Evolutionary conservation across 805 yeast genomes (phyloP).

Genomic region (Candida dendrica): DNA sequence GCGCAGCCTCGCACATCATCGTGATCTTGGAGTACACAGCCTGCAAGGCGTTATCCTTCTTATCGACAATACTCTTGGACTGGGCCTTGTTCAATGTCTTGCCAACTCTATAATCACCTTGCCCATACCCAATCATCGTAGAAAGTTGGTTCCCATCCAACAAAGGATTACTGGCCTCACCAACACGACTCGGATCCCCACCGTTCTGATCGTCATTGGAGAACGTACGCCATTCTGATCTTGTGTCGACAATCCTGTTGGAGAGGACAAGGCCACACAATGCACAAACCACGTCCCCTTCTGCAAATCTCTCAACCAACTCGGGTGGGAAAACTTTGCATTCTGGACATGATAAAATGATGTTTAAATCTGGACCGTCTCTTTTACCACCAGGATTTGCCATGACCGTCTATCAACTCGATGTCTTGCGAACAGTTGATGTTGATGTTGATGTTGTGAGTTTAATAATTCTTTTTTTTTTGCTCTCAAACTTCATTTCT

Average conservation of each 20-base stretch:
- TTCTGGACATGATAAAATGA: constrained; percentile 89
- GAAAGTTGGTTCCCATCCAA: constrained; percentile 88
- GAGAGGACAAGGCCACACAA: constrained; percentile 91
- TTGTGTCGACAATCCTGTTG: constrained; percentile 85
- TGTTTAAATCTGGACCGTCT: constrained; percentile 76
- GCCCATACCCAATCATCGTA: constrained; percentile 83
- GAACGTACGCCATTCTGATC: constrained; percentile 98
- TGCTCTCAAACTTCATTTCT: no score
- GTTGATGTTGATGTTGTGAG: no score
- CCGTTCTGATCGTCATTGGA: constrained; percentile 97
- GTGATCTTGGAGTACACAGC: constrained; percentile 87
- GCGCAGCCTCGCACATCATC: constrained; percentile 95
- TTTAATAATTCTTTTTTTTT: no score
- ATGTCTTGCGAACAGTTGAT: not conserved
- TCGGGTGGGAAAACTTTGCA: constrained; percentile 96
- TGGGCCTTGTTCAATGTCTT: constrained; percentile 89
- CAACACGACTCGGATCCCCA: constrained; percentile 98
- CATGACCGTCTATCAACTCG: no score
- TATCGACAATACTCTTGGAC: constrained; percentile 76
- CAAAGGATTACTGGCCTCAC: constrained; percentile 91
- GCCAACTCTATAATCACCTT: constrained; percentile 81
- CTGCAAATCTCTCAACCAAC: constrained; percentile 87
- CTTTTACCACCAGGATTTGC: constrained; percentile 15
- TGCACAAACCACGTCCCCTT: constrained; percentile 98
- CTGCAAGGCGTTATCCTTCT: constrained; percentile 79